Evolutionary conservation across 2,329 filamentous ascomycete genomes (phyloP), one percentile per base, ranked within the genome.

Genomic region (Colletotrichum sp.): DNA sequence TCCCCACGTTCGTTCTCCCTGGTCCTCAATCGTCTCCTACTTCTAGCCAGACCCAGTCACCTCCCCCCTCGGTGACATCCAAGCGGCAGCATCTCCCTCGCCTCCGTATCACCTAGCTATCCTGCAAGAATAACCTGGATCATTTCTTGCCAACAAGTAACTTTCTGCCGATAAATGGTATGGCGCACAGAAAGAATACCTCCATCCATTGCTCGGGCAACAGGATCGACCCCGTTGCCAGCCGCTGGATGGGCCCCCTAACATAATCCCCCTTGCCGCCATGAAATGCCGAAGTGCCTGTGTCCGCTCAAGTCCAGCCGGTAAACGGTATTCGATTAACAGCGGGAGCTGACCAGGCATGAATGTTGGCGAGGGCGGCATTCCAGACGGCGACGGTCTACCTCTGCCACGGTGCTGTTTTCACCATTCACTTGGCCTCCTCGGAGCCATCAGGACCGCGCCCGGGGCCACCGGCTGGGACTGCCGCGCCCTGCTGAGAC

Each of bases 381-480:
- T 34, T 55, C 60, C 71, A 65, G 49, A 32, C 70, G 70, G 34
- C 62, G 62, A 65, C 16, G 57, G 32, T 69, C 24, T 74, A 36
- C 65, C 65, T 69, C 68, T 77, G 49, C 44, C 57, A 67, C 75
- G 66, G 63, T 72, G 71, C 28, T 32, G 21, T 30, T 69, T 32
- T 32, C 28, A n/a, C 21, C 49, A 21, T 49, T 81, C 86, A 88
- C 83, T 89, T 89, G 69, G 85, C 83, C 81, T 89, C 88, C 57
- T 89, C 87, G 9, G 84, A 82, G 71, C 82, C 84, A 24, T 89
- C 87, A 21, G 83, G 80, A 52, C 83, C 77, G 63, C 82, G 82
- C 34, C 77, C 76, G 36, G 81, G 83, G 63, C 80, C 79, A 81
- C 76, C 81, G 82, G 28, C 83, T 81, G 84, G 81, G 13, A 85